Evolutionary conservation across 306 rosid genomes (phyloP).

Genomic region (Rubus idaeus): DNA sequence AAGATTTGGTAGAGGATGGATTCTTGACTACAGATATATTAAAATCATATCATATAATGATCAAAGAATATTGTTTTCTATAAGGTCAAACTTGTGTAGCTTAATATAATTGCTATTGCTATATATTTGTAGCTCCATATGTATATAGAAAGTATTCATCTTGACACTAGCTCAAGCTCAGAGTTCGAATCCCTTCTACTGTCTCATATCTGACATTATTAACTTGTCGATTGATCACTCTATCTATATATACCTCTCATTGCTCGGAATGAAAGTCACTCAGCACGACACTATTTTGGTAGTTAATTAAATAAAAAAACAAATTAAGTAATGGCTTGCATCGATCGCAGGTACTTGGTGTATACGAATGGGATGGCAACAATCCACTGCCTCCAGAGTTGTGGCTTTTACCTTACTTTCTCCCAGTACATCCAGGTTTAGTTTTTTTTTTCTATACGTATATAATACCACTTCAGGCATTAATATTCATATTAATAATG

Average conservation of each 20-base stretch:
- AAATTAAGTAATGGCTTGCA: too few species aligned
- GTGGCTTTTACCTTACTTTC: constrained; percentile 66
- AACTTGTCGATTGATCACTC: not conserved
- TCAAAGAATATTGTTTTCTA: not conserved
- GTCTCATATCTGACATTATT: not conserved
- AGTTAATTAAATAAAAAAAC: not conserved
- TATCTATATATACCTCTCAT: not conserved
- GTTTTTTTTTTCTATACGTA: not conserved
- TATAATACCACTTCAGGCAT: not conserved
- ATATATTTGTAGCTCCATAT: not conserved
- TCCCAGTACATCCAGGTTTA: constrained; percentile 66
- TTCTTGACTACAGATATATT: too few species aligned
- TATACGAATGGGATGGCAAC: constrained; percentile 72
- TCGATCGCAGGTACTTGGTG: constrained; percentile 55
- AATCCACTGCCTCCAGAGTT: constrained; percentile 65
- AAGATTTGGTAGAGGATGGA: too few species aligned
- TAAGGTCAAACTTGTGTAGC: not conserved
- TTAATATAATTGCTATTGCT: too few species aligned
- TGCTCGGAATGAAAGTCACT: not conserved
- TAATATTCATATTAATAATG: not conserved
- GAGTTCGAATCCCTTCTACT: not conserved
- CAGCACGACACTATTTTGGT: not conserved
- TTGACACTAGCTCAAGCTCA: not conserved
- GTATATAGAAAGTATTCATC: not conserved
- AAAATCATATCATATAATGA: not conserved